phyloP scores from a whole-genome alignment of 1,139 yeast species.

The Kodamaea arcana region DNA sequence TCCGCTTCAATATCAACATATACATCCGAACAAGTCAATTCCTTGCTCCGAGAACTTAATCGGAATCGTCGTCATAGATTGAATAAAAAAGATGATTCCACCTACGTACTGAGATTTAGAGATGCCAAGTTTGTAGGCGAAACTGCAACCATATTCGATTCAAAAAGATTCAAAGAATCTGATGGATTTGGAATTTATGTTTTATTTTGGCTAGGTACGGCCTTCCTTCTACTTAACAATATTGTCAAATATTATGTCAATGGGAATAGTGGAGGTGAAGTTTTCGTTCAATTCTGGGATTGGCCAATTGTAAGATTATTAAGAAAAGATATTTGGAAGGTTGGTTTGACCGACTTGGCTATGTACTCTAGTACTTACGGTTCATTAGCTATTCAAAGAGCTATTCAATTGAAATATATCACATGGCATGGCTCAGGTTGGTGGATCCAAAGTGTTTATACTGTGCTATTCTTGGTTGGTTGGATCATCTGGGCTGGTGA shows the following conservation, averaged over 20 bases:
- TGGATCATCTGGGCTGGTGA: slow-evolving; percentile 52
- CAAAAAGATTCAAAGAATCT: slow-evolving; percentile 32
- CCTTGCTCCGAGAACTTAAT: not conserved
- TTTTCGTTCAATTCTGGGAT: slow-evolving; percentile 25
- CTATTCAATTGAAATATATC: slow-evolving; percentile 39
- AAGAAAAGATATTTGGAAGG: slow-evolving; percentile 51
- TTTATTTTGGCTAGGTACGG: slow-evolving; percentile 64
- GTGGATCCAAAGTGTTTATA: slow-evolving; percentile 55
- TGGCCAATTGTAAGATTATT: slow-evolving; percentile 51
- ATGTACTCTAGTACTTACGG: slow-evolving; percentile 67
- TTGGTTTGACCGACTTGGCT: slow-evolving; percentile 62
- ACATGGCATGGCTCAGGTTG: slow-evolving; percentile 63
- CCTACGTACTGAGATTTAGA: slow-evolving; percentile 32
- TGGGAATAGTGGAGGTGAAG: slow-evolving; percentile 14
- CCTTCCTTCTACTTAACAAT: slow-evolving; percentile 46
- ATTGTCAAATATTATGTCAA: slow-evolving; percentile 39
- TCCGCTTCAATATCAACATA: slow-evolving; percentile 2
- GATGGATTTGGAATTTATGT: slow-evolving; percentile 64
- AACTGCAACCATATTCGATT: slow-evolving; percentile 49
- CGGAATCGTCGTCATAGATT: slow-evolving; percentile 2
- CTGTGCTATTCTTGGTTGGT: slow-evolving; percentile 45
- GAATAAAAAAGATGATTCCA: slow-evolving; percentile 5
- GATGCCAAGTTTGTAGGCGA: slow-evolving; percentile 41
- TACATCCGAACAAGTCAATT: slow-evolving; percentile 1
- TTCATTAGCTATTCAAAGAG: slow-evolving; percentile 51